These are phyloP conservation scores for Ogataea ramenticola DNA, from an alignment of 805 yeast genomes.

Conservation along the genomic window DNA sequence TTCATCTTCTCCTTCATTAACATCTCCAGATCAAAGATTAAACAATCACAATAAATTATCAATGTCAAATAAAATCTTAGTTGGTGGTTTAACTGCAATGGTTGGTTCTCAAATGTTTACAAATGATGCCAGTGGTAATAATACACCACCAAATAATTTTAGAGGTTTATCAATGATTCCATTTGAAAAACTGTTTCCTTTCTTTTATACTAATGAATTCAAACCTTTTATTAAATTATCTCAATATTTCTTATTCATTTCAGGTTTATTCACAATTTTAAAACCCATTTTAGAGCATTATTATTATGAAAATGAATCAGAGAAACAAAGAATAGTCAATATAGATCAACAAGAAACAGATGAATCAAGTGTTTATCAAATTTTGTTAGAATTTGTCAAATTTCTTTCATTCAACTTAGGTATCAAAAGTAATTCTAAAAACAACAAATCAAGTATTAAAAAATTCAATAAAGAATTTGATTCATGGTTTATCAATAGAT, in stretches of 20 bases:
- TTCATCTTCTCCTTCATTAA: background rate
- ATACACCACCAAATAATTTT: constrained; percentile 8
- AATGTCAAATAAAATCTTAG: constrained; percentile 12
- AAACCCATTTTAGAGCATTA: constrained; percentile 6
- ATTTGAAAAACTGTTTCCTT: constrained; percentile 15
- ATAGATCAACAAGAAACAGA: background rate
- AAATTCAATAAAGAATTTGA: constrained; percentile 7
- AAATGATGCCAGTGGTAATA: constrained; percentile 1
- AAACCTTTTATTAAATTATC: constrained; percentile 6
- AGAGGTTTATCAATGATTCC: constrained; percentile 22
- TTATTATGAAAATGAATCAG: no score
- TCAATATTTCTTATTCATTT: constrained; percentile 11
- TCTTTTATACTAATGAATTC: constrained; percentile 12
- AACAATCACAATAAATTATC: no score
- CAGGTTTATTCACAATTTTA: constrained; percentile 14
- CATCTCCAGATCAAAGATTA: background rate
- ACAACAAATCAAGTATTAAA: constrained; percentile 3
- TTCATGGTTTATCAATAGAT: constrained; percentile 10
- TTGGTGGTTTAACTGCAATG: constrained; percentile 29
- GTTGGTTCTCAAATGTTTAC: constrained; percentile 23
- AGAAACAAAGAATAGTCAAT: background rate
- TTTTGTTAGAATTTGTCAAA: background rate
- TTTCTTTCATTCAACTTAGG: background rate
- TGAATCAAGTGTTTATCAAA: background rate
- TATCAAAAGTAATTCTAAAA: background rate